Evolutionary conservation across 2,329 filamentous ascomycete species (phyloP).

Genomic region (Aspergillus ibericus): DNA sequence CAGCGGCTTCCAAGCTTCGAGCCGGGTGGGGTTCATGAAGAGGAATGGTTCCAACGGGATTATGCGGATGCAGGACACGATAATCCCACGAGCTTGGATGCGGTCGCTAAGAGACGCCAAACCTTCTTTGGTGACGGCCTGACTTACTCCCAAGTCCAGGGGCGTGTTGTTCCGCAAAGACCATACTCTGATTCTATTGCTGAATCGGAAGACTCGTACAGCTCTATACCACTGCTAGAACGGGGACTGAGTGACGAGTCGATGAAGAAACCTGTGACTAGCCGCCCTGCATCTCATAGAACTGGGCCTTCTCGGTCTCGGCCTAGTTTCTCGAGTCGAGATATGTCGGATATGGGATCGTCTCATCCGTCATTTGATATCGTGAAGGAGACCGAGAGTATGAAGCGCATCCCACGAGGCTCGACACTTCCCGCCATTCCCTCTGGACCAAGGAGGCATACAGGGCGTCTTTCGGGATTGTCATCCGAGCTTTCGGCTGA

Average conservation of each 20-base stretch:
- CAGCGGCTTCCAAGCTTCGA: background rate
- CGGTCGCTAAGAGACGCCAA: conserved; percentile 23
- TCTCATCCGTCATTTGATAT: conserved; percentile 53
- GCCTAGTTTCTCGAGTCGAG: conserved; percentile 28
- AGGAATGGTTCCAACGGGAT: conserved; percentile 6
- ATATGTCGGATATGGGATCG: conserved; percentile 36
- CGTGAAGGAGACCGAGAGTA: conserved; percentile 53
- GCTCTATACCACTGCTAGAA: conserved; percentile 74
- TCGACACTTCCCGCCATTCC: conserved; percentile 40
- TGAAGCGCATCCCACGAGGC: conserved; percentile 49
- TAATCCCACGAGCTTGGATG: conserved; percentile 14
- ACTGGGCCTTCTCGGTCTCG: conserved; percentile 25
- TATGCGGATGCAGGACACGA: background rate
- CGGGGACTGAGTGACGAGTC: conserved; percentile 56
- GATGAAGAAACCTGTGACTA: conserved; percentile 47
- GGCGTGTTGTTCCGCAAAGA: conserved; percentile 31
- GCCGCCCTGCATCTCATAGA: conserved; percentile 16
- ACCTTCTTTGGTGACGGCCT: conserved; percentile 24
- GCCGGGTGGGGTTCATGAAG: conserved; percentile 1
- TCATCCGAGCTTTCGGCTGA: conserved; percentile 55
- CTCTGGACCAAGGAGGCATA: conserved; percentile 43
- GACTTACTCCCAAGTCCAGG: conserved; percentile 28
- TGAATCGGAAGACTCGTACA: conserved; percentile 71
- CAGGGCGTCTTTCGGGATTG: conserved; percentile 55
- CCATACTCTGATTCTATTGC: conserved; percentile 49